Conservation (phyloP, 306 rosid genomes). For the Adenanthera pavonina region DNA sequence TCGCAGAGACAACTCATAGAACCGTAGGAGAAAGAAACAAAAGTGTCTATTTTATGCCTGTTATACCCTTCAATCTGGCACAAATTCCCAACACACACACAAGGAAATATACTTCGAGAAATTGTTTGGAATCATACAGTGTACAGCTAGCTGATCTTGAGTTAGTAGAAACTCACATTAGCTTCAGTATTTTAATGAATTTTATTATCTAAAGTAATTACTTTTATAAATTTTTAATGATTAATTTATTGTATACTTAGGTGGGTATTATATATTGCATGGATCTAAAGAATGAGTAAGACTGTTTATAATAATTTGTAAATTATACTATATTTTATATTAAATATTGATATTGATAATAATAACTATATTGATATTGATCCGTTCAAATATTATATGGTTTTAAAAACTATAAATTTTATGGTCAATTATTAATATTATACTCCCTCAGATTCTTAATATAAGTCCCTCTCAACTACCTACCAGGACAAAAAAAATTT, state of each 20-base stretch:
- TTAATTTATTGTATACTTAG: neutral
- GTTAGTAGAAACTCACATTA: neutral
- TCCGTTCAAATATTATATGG: no score
- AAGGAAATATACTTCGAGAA: neutral
- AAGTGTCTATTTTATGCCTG: neutral
- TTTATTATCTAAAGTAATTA: neutral
- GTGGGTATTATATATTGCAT: no score
- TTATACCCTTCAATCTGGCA: neutral
- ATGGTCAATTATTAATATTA: no score
- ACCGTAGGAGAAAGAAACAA: neutral
- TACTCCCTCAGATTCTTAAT: no score
- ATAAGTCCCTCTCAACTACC: no score
- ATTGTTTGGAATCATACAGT: neutral
- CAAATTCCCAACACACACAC: neutral
- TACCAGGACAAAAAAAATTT: no score
- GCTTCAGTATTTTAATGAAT: neutral
- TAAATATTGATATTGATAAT: no score
- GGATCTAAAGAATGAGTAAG: no score
- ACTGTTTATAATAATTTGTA: no score
- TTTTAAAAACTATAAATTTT: no score
- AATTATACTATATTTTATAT: no score
- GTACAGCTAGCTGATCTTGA: neutral
- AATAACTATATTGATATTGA: no score
- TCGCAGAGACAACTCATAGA: slow-evolving; percentile 54
- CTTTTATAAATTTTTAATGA: neutral